phyloP scores from a whole-genome alignment of 208 protist species.

The Wallacemonas sp. region DNA sequence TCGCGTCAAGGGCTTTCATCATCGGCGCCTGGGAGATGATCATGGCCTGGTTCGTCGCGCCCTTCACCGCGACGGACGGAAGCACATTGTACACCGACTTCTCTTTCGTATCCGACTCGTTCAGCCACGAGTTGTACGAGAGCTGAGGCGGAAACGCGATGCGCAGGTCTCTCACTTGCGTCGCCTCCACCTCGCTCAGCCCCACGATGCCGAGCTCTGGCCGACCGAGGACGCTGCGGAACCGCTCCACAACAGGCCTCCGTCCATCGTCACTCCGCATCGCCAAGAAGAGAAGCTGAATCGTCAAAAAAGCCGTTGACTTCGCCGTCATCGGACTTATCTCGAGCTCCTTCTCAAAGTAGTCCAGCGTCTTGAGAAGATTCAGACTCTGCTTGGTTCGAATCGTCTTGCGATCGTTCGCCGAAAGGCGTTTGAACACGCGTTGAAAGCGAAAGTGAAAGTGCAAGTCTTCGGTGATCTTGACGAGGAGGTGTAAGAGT shows the following conservation, averaged over 20 bases:
- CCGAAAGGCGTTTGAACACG: conserved; percentile 68
- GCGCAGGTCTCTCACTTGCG: conserved; percentile 70
- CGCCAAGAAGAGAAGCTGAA: conserved; percentile 75
- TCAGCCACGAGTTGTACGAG: conserved; percentile 89
- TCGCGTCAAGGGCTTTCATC: conserved; percentile 90
- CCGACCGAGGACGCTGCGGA: conserved; percentile 46
- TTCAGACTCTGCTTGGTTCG: conserved; percentile 61
- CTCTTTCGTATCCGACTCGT: conserved; percentile 86
- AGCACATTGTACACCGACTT: conserved; percentile 92
- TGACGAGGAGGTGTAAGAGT: conserved; percentile 68
- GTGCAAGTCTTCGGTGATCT: conserved; percentile 75
- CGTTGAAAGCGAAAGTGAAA: conserved; percentile 87
- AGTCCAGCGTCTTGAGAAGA: conserved; percentile 83
- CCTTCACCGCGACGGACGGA: conserved; percentile 87
- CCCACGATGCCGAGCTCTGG: conserved; percentile 69
- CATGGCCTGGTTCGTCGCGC: conserved; percentile 88
- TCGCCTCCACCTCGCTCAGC: conserved; percentile 64
- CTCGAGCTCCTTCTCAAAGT: conserved; percentile 82
- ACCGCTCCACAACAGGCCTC: conserved; percentile 67
- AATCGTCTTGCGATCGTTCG: conserved; percentile 67
- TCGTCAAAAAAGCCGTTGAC: conserved; percentile 76
- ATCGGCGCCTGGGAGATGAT: conserved; percentile 91
- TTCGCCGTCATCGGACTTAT: conserved; percentile 65
- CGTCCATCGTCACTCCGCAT: conserved; percentile 47
- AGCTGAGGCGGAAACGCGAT: conserved; percentile 90